These are phyloP conservation scores for Taxillus chinensis DNA, from an alignment of 164 flowering plant species.

Conservation along the genomic window DNA sequence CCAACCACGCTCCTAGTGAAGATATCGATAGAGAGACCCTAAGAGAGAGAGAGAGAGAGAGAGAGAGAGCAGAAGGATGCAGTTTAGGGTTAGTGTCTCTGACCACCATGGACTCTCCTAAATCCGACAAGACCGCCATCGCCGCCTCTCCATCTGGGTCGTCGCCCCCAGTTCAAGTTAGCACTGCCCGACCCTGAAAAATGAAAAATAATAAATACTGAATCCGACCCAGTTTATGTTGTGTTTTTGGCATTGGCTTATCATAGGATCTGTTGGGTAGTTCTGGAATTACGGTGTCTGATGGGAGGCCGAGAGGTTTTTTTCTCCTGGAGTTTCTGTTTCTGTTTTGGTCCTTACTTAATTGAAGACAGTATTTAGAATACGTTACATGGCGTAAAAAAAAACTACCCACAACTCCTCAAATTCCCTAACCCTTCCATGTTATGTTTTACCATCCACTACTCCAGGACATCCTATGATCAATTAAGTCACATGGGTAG, in stretches of 20 bases:
- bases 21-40: background rate
- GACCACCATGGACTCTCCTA: background rate
- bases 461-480: too few species aligned
- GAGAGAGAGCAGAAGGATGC: background rate
- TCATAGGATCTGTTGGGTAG: too few species aligned
- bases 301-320: background rate
- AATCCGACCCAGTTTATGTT: background rate
- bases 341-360: background rate
- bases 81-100: background rate
- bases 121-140: background rate
- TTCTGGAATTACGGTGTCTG: too few species aligned
- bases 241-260: background rate
- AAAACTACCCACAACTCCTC: too few species aligned
- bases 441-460: too few species aligned
- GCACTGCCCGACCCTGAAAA: background rate
- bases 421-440: too few species aligned
- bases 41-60: background rate
- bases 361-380: too few species aligned
- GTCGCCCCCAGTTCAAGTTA: background rate
- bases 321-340: background rate
- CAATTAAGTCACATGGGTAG: too few species aligned
- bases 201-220: background rate
- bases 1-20: too few species aligned
- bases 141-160: background rate
- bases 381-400: too few species aligned